Base-by-base conservation (phyloP, 2,329 filamentous ascomycete species). In the Colletotrichum camelliae region DNA sequence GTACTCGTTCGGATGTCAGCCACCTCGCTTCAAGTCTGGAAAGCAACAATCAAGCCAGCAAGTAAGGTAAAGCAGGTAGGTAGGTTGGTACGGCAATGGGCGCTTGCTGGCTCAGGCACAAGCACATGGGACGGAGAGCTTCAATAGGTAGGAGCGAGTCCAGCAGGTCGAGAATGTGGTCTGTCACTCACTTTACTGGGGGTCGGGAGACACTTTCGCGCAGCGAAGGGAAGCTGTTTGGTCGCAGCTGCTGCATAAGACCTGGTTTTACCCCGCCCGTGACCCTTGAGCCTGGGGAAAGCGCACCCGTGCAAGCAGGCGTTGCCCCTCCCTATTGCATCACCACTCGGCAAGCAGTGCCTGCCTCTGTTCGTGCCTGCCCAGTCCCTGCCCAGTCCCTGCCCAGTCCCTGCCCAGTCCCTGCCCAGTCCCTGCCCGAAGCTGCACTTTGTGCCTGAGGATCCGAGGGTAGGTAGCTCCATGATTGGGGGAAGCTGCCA, bases 11-110 rank as follows among this genome's bases (percentile, higher is more conserved):
- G n/a, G 52, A 15, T 13, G 33, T 70, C 58, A 43, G 43, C 33
- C 21, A 60, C 52, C 13, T 18, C 48, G 27, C 29, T 21, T 48
- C 37, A 48, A 48, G 37, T 52, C 37, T 52, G 62, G 48, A 52
- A 39, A 66, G 62, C 62, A n/a, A 52, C 43, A 52, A 18, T 16
- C 37, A 33, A 66, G 37, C 29, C 67, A 69, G 43, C 33, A 35
- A 52, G 31, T 12, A 72, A 35, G 35, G 31, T 12, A 72, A 60
- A 61, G 37, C 60, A 33, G 27, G 31, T 24, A 33, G 27, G 31
- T 24, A 27, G 37, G 68, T 72, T 75, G 72, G 72, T 75, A 72
- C 67, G 72, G 68, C 72, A 72, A 75, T 70, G 71, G 43, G 57
- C 35, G 33, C 65, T 67, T 33, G 43, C 61, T 39, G 61, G 61